A percentile compares a stretch with the other conserved stretches of the same genome.
phyloP scores from a whole-genome alignment of 2,329 filamentous ascomycete genomes.

The Xylaria sp. region DNA sequence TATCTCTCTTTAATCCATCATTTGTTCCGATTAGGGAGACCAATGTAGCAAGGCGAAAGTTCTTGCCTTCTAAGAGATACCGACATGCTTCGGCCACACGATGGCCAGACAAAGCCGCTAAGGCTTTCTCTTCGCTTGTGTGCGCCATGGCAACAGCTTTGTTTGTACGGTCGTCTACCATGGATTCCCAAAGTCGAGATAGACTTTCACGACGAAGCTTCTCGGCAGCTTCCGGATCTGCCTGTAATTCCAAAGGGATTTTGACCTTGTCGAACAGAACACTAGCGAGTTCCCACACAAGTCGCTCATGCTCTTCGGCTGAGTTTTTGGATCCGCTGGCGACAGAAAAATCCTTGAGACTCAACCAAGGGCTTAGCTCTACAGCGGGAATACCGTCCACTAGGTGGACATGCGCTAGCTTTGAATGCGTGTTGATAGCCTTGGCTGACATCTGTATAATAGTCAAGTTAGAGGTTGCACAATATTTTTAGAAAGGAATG shows the following conservation, averaged over 20 bases:
- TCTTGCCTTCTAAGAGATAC: conserved; percentile 73
- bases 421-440: conserved; percentile 61
- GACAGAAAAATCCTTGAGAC: conserved; percentile 55
- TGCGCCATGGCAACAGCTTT: conserved; percentile 62
- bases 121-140: conserved; percentile 79
- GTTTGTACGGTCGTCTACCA: conserved; percentile 66
- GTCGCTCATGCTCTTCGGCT: conserved; percentile 67
- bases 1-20: conserved; percentile 71
- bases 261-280: conserved; percentile 81
- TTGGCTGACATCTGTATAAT: conserved; percentile 57
- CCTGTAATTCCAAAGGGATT: conserved; percentile 49
- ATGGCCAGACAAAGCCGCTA: conserved; percentile 79
- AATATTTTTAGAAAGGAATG: background rate
- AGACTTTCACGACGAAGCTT: conserved; percentile 65
- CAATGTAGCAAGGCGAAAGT: conserved; percentile 85
- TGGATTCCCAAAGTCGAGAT: conserved; percentile 67
- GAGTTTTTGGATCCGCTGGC: conserved; percentile 45
- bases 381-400: conserved; percentile 66
- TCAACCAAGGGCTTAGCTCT: conserved; percentile 51
- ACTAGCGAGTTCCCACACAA: conserved; percentile 84
- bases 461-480: background rate
- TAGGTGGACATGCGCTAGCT: conserved; percentile 58
- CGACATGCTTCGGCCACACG: conserved; percentile 84
- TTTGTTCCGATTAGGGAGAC: conserved; percentile 82
- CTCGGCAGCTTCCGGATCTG: conserved; percentile 44